These are phyloP conservation scores for Aspergillus leporis DNA, from an alignment of 495 filamentous ascomycete genomes.

Conservation along the genomic window DNA sequence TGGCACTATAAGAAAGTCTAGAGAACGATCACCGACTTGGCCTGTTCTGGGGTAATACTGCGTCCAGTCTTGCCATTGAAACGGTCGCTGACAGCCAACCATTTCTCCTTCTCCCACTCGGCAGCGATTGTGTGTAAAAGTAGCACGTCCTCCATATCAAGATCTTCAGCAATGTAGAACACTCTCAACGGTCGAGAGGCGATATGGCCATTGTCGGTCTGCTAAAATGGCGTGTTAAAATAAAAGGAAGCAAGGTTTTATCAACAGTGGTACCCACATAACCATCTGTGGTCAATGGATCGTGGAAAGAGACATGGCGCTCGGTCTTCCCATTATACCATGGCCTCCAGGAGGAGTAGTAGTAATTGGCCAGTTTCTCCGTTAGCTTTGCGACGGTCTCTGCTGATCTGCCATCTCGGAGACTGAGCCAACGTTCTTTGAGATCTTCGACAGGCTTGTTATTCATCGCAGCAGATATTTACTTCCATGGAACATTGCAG, in stretches of 20 bases:
- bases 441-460: constrained; percentile 21
- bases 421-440: constrained; percentile 23
- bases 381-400: background rate
- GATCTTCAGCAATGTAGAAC: constrained; percentile 16
- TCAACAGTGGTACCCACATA: constrained; percentile 12
- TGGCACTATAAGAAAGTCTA: constrained; percentile 7
- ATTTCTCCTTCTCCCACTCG: constrained; percentile 22
- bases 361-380: background rate
- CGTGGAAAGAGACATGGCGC: constrained; percentile 19
- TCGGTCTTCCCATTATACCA: constrained; percentile 1
- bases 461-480: constrained; percentile 22
- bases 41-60: constrained; percentile 22
- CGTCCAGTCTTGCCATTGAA: constrained; percentile 21
- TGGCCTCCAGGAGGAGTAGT: background rate
- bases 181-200: background rate
- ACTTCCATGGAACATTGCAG: constrained; percentile 25
- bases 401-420: constrained; percentile 3
- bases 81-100: constrained; percentile 17
- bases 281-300: constrained; percentile 10
- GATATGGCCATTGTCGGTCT: constrained; percentile 7
- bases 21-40: constrained; percentile 16
- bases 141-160: constrained; percentile 19
- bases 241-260: background rate
- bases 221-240: background rate
- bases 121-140: constrained; percentile 21